These are phyloP conservation scores for Blattamonas nauphoetae DNA, from an alignment of 78 protist genomes.

Conservation along the genomic window DNA sequence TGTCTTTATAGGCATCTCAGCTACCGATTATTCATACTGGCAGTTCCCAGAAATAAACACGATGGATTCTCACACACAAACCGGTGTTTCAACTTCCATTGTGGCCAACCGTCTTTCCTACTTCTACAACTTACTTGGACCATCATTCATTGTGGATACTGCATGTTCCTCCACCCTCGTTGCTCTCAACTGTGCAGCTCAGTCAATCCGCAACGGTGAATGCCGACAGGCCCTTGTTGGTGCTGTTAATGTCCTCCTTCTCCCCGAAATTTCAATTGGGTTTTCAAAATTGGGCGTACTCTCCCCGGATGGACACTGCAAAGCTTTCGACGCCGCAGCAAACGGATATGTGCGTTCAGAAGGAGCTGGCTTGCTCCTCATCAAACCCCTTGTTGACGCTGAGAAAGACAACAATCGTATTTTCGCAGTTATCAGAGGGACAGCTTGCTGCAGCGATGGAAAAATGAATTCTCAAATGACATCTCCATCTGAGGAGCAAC, in stretches of 20 bases:
- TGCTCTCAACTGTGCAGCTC: background rate
- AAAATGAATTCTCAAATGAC: background rate
- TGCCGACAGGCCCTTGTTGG: background rate
- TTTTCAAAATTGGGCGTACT: background rate
- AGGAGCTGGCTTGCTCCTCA: constrained; percentile 12
- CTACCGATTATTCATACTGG: background rate
- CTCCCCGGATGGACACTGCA: constrained; percentile 15
- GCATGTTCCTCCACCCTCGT: constrained; percentile 7
- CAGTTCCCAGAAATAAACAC: background rate
- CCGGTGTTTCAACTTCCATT: constrained; percentile 5
- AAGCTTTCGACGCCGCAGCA: constrained; percentile 1
- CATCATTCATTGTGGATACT: constrained; percentile 2
- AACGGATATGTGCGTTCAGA: constrained; percentile 15
- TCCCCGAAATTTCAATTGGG: background rate
- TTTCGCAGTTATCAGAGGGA: background rate
- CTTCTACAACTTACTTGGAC: background rate
- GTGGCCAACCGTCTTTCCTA: constrained; percentile 8
- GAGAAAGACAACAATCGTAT: background rate
- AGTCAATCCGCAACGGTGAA: background rate
- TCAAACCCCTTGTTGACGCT: constrained; percentile 6
- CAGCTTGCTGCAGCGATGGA: background rate
- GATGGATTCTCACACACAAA: background rate
- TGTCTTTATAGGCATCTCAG: background rate
- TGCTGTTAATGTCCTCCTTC: background rate
- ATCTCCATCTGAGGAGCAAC: background rate